These are phyloP conservation scores for Trichoderma endophyticum DNA, from an alignment of 2,329 filamentous ascomycete species.

Conservation along the genomic window DNA sequence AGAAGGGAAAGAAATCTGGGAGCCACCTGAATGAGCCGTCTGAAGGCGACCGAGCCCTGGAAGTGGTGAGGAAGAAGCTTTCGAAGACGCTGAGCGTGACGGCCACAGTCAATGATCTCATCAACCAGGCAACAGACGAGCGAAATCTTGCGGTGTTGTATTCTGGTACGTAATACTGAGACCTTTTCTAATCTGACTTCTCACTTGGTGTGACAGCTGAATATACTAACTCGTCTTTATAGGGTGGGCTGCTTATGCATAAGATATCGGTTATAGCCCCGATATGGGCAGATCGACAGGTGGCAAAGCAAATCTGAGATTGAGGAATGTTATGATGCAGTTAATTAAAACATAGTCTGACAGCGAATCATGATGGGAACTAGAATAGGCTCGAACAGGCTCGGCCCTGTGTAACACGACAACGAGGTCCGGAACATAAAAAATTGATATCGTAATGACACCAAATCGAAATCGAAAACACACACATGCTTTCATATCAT, in stretches of 20 bases:
- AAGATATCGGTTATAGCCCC: constrained; percentile 4
- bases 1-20: constrained; percentile 34
- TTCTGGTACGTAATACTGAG: constrained; percentile 55
- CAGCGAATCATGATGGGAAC: too few species aligned
- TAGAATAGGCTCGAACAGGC: neutral
- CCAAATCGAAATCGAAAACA: neutral
- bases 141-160: constrained; percentile 88
- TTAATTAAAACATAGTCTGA: neutral
- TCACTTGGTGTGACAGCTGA: neutral
- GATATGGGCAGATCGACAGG: neutral
- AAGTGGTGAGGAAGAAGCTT: constrained; percentile 93
- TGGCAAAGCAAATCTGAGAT: neutral
- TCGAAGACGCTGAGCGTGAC: constrained; percentile 90
- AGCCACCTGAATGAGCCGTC: constrained; percentile 53
- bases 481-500: neutral
- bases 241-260: constrained; percentile 50
- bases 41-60: constrained; percentile 87
- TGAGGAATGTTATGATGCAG: neutral
- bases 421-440: too few species aligned
- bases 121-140: constrained; percentile 93
- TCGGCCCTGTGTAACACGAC: neutral
- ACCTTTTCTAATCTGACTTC: neutral
- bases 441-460: neutral
- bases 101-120: constrained; percentile 94
- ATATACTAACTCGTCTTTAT: neutral